Evolutionary conservation across 441 rosid species (phyloP).

Genomic region (Croton laevigatus): DNA sequence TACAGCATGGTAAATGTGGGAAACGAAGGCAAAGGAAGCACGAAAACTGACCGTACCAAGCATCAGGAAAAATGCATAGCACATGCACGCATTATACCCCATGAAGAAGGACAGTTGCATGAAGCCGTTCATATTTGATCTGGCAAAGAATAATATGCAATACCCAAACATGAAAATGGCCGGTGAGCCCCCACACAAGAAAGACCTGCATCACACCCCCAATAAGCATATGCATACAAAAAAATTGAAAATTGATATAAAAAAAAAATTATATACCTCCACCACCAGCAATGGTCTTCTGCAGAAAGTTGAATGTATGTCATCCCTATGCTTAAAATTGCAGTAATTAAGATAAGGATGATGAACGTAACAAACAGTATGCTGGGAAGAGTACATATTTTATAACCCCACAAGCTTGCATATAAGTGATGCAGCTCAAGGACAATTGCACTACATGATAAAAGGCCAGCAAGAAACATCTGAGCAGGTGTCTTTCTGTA

Average conservation of each 20-base stretch:
- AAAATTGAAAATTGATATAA: neutral
- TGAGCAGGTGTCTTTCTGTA: constrained; percentile 57
- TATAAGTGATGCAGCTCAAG: constrained; percentile 66
- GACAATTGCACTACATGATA: constrained; percentile 61
- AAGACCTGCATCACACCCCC: constrained; percentile 49
- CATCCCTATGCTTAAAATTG: constrained; percentile 59
- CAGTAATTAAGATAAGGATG: constrained; percentile 55
- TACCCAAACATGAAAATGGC: constrained; percentile 75
- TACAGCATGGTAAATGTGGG: constrained; percentile 53
- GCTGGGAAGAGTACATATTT: constrained; percentile 56
- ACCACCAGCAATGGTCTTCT: constrained; percentile 95
- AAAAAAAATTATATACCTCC: constrained; percentile 52
- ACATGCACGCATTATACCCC: constrained; percentile 66
- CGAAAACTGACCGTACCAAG: constrained; percentile 58
- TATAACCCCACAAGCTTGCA: constrained; percentile 78
- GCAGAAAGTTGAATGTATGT: constrained; percentile 72
- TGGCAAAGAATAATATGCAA: constrained; percentile 53
- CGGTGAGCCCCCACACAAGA: constrained; percentile 57
- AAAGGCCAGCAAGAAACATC: constrained; percentile 66
- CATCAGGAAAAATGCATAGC: constrained; percentile 78
- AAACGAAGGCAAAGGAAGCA: constrained; percentile 60
- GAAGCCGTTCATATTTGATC: constrained; percentile 66
- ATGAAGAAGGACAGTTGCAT: constrained; percentile 68
- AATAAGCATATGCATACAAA: neutral
- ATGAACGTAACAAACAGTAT: constrained; percentile 53